Evolutionary conservation across 352 stramenopile genomes (phyloP), one percentile per base, ranked within the genome.

Genomic region (Phytophthora macrochlamydospora): DNA sequence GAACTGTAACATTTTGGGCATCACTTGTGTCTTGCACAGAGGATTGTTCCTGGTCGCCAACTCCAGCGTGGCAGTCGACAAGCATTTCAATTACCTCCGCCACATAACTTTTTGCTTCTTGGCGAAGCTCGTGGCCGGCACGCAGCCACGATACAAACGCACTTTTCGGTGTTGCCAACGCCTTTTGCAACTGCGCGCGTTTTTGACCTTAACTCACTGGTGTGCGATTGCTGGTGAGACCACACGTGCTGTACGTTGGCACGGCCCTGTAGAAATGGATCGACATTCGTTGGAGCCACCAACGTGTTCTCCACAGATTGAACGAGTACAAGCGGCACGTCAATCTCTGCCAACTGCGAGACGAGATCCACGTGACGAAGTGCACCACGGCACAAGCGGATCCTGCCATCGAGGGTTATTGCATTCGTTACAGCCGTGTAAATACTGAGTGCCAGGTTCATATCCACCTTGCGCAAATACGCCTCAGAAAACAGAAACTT

Each of bases 401-500:
- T 82, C 29, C 94, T 83, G 0, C 93, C 93, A 44, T 97, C 89
- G 29, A 97, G 79, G 3, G 92, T 92, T 56, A 98, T 98, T 1
- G 89, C 68, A 55, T 98, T 98, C 1, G 87, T 94, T 29, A 98
- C 91, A 0, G 93, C 93, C 9, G 91, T 97, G 74, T 97, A 97
- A 24, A 98, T 97, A 51, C 95, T 98, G 2, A 98, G 75, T 2
- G 91, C 93, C 1, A 98, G 72, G 32, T 96, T 94, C 44, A 83
- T 71, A 42, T 96, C 91, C 3, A 98, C 78, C 51, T 91, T 83
- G 12, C 71, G 49, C 14, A 98, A 62, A 57, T 98, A 98, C 18
- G 61, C 84, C 30, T 97, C 91, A 3, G 87, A 97, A 62, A 98
- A 98, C n/a, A 98, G 77, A 57, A 97, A 98, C 33, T 96, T 91